Evolutionary conservation across 352 stramenopile genomes (phyloP).

Genomic region (Phytopythium aichiense): DNA sequence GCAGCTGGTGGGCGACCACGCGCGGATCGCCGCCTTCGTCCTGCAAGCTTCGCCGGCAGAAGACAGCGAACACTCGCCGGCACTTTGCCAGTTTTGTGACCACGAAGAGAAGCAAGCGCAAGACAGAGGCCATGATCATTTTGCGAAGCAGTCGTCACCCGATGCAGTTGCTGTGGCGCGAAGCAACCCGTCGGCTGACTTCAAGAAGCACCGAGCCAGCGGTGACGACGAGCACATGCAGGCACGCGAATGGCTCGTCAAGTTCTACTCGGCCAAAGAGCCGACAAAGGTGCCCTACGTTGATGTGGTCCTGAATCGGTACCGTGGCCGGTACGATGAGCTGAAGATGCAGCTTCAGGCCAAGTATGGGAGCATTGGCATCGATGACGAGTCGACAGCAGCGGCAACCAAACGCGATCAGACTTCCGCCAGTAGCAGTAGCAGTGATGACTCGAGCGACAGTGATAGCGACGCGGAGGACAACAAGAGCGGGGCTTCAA

Average conservation of each 20-base stretch:
- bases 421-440: neutral
- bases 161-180: neutral
- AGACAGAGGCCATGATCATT: neutral
- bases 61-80: neutral
- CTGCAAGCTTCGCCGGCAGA: neutral
- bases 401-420: neutral
- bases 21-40: neutral
- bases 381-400: neutral
- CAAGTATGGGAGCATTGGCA: constrained; percentile 39
- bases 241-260: constrained; percentile 37
- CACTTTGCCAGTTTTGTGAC: neutral
- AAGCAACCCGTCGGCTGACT: neutral
- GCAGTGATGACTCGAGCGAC: constrained; percentile 15
- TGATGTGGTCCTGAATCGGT: constrained; percentile 52
- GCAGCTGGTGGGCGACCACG: neutral
- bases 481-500: constrained; percentile 2
- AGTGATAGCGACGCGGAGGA: constrained; percentile 14
- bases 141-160: neutral
- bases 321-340: constrained; percentile 48
- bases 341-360: constrained; percentile 42
- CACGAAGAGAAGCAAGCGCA: neutral
- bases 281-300: constrained; percentile 47
- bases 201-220: constrained; percentile 4
- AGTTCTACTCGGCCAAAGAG: constrained; percentile 46
- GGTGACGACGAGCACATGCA: constrained; percentile 21